Conservation (phyloP, 805 yeast species). For the Yamadazyma takamatsuzukensis region DNA sequence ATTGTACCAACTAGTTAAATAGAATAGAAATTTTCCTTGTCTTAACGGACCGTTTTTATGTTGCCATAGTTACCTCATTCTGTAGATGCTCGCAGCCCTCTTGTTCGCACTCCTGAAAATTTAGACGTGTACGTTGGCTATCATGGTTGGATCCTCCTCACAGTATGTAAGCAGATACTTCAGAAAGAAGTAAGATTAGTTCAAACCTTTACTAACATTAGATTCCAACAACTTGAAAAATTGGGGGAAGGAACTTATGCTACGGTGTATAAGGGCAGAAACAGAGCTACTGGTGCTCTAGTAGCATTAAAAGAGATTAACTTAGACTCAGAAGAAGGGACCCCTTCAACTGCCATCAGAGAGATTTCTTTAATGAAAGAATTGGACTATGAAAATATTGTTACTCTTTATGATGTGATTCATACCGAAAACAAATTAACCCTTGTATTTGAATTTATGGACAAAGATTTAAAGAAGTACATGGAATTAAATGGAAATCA, state of each 20-base stretch:
- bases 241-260: conserved; percentile 96
- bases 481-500: conserved; percentile 83
- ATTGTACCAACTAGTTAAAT: not conserved
- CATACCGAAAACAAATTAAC: conserved; percentile 96
- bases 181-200: not conserved
- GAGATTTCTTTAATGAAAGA: conserved; percentile 96
- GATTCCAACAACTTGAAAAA: conserved; percentile 64
- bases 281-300: conserved; percentile 77
- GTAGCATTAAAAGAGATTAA: conserved; percentile 95
- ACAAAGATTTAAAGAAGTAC: conserved; percentile 87
- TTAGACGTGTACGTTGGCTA: conserved; percentile 1
- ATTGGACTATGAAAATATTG: conserved; percentile 87
- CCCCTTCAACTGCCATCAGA: conserved; percentile 96
- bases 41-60: not conserved
- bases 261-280: conserved; percentile 94
- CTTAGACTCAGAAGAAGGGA: conserved; percentile 95
- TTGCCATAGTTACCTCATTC: not conserved
- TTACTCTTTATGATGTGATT: conserved; percentile 88
- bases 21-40: not conserved
- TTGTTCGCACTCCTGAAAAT: no score
- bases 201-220: not conserved
- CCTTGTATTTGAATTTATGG: conserved; percentile 89
- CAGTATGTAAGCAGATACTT: no score
- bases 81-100: not conserved
- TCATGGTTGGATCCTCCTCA: conserved; percentile 43